A percentile compares a stretch with the other conserved stretches of the same genome.
These are phyloP conservation scores for Geotrichum phurueaensis DNA, from an alignment of 1,139 yeast species.

Conservation along the genomic window DNA sequence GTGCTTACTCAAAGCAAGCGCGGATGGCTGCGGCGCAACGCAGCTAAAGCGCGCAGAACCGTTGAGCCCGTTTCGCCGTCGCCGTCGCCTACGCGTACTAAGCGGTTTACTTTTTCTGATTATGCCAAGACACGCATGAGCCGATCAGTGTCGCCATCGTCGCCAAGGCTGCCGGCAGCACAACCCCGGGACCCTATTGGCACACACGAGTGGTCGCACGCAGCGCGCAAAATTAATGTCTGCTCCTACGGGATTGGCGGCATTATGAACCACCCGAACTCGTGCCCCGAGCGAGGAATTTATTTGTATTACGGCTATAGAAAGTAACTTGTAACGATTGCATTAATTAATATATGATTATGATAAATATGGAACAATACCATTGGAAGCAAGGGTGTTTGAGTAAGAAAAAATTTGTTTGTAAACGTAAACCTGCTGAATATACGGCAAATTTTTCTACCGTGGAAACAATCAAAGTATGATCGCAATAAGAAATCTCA, in stretches of 20 bases:
- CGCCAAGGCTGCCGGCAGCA: slow-evolving; percentile 4
- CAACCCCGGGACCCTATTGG: slow-evolving; percentile 20
- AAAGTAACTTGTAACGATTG: slow-evolving; percentile 7
- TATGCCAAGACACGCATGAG: slow-evolving; percentile 25
- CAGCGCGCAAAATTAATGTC: slow-evolving; percentile 33
- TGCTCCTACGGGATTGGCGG: slow-evolving; percentile 35
- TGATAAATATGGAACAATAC: not conserved
- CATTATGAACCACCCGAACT: slow-evolving; percentile 24
- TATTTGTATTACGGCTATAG: slow-evolving; percentile 35
- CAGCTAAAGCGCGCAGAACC: not conserved
- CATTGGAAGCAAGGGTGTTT: too few species aligned
- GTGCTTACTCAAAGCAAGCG: slow-evolving; percentile 70
- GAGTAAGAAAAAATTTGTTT: too few species aligned
- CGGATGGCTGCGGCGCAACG: slow-evolving; percentile 50
- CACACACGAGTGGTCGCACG: slow-evolving; percentile 29
- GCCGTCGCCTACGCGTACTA: slow-evolving; percentile 17
- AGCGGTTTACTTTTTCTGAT: slow-evolving; percentile 27
- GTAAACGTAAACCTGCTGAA: too few species aligned
- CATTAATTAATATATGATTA: not conserved
- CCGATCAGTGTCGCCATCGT: slow-evolving; percentile 13
- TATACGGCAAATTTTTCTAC: too few species aligned
- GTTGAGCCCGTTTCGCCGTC: slow-evolving; percentile 5
- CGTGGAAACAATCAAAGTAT: too few species aligned
- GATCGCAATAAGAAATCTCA: too few species aligned
- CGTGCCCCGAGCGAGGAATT: slow-evolving; percentile 33